phyloP scores from a whole-genome alignment of 306 rosid species.

The Cotoneaster glaucophyllus region DNA sequence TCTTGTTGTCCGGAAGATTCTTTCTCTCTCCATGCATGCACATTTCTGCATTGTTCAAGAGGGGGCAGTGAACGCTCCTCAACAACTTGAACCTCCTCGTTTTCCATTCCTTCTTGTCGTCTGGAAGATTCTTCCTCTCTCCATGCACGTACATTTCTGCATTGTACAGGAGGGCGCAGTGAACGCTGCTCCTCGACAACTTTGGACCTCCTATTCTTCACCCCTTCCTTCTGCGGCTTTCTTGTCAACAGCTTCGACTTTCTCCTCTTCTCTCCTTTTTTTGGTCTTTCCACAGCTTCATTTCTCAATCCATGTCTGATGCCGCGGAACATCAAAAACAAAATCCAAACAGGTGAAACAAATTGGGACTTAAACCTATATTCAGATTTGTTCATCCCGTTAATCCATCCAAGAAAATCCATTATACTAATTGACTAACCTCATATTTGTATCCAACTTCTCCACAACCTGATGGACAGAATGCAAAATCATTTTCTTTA shows the following conservation, averaged over 20 bases:
- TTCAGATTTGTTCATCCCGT: not conserved
- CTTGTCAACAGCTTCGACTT: not conserved
- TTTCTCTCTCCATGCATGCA: not conserved
- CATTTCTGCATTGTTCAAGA: not conserved
- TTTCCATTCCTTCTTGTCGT: not conserved
- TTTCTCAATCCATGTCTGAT: not conserved
- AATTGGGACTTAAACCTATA: not conserved
- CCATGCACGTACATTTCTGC: not conserved
- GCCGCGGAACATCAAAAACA: not conserved
- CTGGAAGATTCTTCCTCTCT: not conserved
- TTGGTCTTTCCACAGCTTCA: not conserved
- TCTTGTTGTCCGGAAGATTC: not conserved
- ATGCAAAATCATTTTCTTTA: slow-evolving; percentile 62
- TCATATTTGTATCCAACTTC: slow-evolving; percentile 24
- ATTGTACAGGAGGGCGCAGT: not conserved
- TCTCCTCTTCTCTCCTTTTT: not conserved
- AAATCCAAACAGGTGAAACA: not conserved
- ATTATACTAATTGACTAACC: slow-evolving; percentile 26
- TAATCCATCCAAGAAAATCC: not conserved
- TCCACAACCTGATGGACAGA: slow-evolving; percentile 24
- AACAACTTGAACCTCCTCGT: not conserved
- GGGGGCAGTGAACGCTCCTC: not conserved
- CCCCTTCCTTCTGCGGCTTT: not conserved
- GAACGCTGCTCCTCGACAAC: not conserved
- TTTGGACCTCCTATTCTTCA: not conserved